Percentiles rank a stretch among this genome's conserved stretches.
phyloP scores from a whole-genome alignment of 345 rosid genomes.

The Salix exigua region DNA sequence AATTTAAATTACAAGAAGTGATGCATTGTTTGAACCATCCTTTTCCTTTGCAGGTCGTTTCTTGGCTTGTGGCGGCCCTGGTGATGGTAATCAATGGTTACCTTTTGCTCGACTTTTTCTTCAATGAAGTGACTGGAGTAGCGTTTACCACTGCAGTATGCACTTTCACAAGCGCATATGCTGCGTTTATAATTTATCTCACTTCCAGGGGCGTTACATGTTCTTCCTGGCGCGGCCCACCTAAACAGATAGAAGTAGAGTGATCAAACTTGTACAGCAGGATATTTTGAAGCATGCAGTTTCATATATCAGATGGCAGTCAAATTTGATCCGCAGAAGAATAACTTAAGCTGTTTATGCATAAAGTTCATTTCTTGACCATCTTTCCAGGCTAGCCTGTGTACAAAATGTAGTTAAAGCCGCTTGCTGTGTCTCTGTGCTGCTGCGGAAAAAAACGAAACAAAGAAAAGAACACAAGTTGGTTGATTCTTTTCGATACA shows the following conservation, averaged over 20 bases:
- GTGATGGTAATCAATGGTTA: conserved; percentile 88
- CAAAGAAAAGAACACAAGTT: neutral
- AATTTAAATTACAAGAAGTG: too few species aligned
- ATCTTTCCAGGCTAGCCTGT: neutral
- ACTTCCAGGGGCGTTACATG: conserved; percentile 42
- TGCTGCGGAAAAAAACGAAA: too few species aligned
- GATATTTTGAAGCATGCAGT: neutral
- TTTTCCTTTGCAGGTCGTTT: conserved; percentile 40
- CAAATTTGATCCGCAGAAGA: neutral
- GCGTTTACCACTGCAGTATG: conserved; percentile 31
- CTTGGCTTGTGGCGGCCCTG: conserved; percentile 79
- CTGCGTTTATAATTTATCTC: conserved; percentile 68
- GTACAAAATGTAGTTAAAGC: neutral
- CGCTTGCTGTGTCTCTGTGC: neutral
- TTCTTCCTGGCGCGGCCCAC: conserved; percentile 24
- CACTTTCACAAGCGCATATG: conserved; percentile 48
- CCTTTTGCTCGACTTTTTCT: conserved; percentile 72
- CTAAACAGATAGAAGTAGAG: conserved; percentile 6
- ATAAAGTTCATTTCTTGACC: neutral
- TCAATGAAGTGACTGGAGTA: conserved; percentile 52
- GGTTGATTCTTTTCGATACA: neutral
- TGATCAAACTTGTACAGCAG: neutral
- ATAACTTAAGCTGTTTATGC: neutral
- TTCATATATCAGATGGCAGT: neutral
- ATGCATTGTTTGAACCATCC: neutral